Evolutionary conservation across 306 rosid species (phyloP).

Genomic region (Ormosia emarginata): DNA sequence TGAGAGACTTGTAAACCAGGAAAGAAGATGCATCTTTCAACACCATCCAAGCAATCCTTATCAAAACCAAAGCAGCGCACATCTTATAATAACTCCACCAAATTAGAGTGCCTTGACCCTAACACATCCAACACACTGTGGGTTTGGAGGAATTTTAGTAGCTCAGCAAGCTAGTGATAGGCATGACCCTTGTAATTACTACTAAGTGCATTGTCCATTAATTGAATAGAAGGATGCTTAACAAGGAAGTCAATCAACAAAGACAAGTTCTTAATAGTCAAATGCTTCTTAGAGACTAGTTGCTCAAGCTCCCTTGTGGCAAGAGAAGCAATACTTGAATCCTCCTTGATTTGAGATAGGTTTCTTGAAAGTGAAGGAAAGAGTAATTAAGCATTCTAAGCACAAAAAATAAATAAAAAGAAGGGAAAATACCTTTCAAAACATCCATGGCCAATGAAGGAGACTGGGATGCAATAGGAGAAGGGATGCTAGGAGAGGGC

Average conservation of each 20-base stretch:
- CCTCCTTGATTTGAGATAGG: neutral
- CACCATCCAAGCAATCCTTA: neutral
- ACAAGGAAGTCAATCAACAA: too few species aligned
- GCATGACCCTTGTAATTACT: neutral
- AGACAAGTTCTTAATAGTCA: too few species aligned
- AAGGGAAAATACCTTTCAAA: too few species aligned
- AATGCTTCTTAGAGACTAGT: neutral
- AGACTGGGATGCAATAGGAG: too few species aligned
- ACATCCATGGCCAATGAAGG: too few species aligned
- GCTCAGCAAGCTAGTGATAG: neutral
- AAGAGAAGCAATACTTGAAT: neutral
- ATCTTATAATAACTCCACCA: conserved; percentile 2
- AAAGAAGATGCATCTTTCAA: neutral
- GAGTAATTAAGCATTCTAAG: neutral
- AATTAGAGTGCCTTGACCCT: neutral
- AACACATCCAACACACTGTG: conserved; percentile 1
- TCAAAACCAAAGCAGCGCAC: neutral
- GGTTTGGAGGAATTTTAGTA: conserved; percentile 3
- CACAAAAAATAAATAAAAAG: too few species aligned
- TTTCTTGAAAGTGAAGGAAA: neutral
- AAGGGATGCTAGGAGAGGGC: too few species aligned
- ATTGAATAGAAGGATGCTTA: too few species aligned
- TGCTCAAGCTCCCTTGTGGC: neutral
- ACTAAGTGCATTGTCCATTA: too few species aligned
- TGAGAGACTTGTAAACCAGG: neutral